Evolutionary conservation across 2,329 filamentous ascomycete species (phyloP).

Genomic region (Apiospora hydei): DNA sequence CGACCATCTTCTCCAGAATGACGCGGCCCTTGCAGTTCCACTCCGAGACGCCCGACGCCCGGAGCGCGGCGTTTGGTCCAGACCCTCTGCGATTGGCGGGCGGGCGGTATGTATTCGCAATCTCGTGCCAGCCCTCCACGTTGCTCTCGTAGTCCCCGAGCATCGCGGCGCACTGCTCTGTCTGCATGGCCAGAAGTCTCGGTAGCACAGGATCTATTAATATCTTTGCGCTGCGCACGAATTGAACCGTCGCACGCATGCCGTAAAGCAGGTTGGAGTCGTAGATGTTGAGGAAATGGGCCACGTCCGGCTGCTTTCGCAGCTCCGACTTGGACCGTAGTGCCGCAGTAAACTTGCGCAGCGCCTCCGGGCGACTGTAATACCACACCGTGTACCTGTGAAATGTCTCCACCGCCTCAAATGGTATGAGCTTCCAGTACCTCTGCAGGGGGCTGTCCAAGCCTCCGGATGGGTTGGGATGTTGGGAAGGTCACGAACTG

Average conservation of each 20-base stretch:
- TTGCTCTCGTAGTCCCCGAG: slow-evolving; percentile 5
- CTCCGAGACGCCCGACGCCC: background rate
- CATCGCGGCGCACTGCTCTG: background rate
- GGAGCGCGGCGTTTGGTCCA: too few relatives aligned
- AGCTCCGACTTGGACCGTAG: background rate
- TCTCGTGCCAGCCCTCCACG: background rate
- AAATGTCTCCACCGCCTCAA: background rate
- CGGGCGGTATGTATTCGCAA: background rate
- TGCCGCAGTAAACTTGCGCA: background rate
- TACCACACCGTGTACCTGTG: background rate
- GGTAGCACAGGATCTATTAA: background rate
- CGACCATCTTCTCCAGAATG: background rate
- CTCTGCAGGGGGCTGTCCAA: background rate
- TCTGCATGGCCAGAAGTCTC: background rate
- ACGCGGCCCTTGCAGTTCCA: background rate
- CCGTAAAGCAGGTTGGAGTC: background rate
- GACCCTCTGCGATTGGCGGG: background rate
- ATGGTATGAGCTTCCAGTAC: background rate
- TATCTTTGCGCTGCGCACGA: background rate
- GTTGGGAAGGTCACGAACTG: background rate
- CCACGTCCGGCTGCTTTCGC: background rate
- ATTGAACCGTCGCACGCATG: background rate
- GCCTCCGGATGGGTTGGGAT: background rate
- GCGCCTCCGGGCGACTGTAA: background rate
- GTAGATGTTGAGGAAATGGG: background rate